Base-by-base conservation (phyloP, 257 asterid species). In the Solanum chiquidenum region DNA sequence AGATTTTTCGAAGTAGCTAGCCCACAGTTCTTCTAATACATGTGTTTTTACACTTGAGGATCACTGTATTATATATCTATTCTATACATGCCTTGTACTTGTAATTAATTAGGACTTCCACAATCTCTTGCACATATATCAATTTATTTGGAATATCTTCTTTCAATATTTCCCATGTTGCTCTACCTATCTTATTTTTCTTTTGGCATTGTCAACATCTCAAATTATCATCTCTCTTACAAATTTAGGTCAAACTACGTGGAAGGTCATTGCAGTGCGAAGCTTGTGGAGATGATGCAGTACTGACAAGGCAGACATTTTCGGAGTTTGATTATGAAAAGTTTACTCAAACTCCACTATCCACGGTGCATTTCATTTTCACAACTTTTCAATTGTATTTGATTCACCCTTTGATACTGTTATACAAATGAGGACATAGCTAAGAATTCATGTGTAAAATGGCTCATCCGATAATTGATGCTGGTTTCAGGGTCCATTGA, bases 201-300 rank as follows among this genome's bases (percentile, higher is more conserved):
- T 76, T 23, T 80, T 74, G 55, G 69, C 86, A 35, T 58, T 74
- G 46, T 55, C 40, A n/a, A 52, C 18, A 18, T 52, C 85, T 44
- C 27, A 40, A 40, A 64, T 88, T 85, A 27, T 83, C 44, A 6
- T 33, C 13, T 73, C 31, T 73, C 72, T 38, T 85, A 37, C 89
- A 68, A 74, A 14, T 49, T 34, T 86, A 96, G 98, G 99, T 96
- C 77, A 95, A 94, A 89, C 89, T 96, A 80, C 92, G 99, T 90
- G 99, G 98, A 89, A 95, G 94, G 91, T 92, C 98, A 38, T 87
- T 87, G 89, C 94, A 93, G 25, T 96, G 98, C 76, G 92, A 92
- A 91, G 96, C 94, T 84, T 96, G 99, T 88, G 98, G 98, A 77
- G 98, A 95, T 87, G 88, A 88, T 86, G 88, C 95, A 66, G 52